These are phyloP conservation scores for Viola pubescens DNA, from an alignment of 441 rosid species.

Conservation along the genomic window DNA sequence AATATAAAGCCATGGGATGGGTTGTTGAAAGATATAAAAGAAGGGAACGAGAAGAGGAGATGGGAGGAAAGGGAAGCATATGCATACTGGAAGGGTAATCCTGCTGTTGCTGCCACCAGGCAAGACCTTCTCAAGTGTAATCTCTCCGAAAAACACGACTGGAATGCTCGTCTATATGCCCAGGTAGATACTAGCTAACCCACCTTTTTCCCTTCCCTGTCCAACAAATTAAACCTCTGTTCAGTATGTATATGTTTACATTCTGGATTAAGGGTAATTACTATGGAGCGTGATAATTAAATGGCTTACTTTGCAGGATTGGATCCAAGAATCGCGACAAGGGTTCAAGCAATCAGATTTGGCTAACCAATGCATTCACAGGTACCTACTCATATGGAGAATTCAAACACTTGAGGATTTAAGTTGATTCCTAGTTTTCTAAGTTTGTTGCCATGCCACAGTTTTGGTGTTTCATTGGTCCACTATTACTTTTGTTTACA, in stretches of 20 bases:
- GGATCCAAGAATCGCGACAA: conserved; percentile 46
- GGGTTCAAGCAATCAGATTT: conserved; percentile 70
- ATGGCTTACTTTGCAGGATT: conserved; percentile 40
- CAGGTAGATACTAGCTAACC: conserved; percentile 28
- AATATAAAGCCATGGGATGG: conserved; percentile 51
- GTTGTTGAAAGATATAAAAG: conserved; percentile 35
- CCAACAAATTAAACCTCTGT: neutral
- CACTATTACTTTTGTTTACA: neutral
- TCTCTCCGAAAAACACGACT: conserved; percentile 44
- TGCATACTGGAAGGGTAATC: conserved; percentile 75
- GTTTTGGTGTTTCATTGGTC: neutral
- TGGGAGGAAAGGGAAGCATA: conserved; percentile 54
- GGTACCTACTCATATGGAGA: conserved; percentile 28
- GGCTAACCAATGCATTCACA: conserved; percentile 60
- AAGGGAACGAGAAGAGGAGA: conserved; percentile 38
- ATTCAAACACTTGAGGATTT: neutral
- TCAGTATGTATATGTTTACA: neutral
- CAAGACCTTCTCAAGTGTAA: conserved; percentile 56
- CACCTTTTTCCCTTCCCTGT: neutral
- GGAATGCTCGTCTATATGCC: conserved; percentile 50
- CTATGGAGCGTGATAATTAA: neutral
- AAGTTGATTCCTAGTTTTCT: neutral
- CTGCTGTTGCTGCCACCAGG: conserved; percentile 38
- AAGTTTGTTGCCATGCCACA: no score
- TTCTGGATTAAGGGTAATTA: neutral